These are phyloP conservation scores for Yueomyces sp. DNA, from an alignment of 805 yeast genomes.

Conservation along the genomic window DNA sequence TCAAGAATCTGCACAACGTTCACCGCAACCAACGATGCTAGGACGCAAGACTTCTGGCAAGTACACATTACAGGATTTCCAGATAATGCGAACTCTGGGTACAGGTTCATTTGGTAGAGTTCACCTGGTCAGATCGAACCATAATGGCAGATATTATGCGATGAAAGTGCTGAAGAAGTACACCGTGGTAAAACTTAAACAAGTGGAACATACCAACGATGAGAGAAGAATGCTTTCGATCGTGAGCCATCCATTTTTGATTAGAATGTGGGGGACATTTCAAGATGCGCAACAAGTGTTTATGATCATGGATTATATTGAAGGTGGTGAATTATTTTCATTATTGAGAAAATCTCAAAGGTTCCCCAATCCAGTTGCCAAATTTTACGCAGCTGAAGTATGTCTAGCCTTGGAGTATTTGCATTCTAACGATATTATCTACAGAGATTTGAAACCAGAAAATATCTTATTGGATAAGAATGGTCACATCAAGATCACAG, in stretches of 20 bases:
- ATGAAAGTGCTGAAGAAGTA: constrained; percentile 77
- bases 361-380: constrained; percentile 93
- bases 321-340: constrained; percentile 86
- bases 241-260: constrained; percentile 80
- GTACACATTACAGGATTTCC: constrained; percentile 69
- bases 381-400: constrained; percentile 90
- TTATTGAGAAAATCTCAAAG: constrained; percentile 74
- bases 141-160: constrained; percentile 82
- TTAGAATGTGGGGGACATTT: constrained; percentile 92
- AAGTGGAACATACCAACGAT: constrained; percentile 89
- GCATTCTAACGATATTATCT: constrained; percentile 71
- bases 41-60: constrained; percentile 36
- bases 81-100: constrained; percentile 74
- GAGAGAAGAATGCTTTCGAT: constrained; percentile 76
- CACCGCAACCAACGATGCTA: not conserved
- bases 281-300: constrained; percentile 73
- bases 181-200: constrained; percentile 85
- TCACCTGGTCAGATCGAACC: constrained; percentile 73
- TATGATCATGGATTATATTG: constrained; percentile 93
- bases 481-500: constrained; percentile 83
- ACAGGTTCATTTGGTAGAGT: constrained; percentile 94
- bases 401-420: constrained; percentile 69
- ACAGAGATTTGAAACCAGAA: constrained; percentile 85
- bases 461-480: constrained; percentile 72
- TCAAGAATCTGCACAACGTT: not conserved